Percentiles rank a stretch among this genome's conserved stretches.
Evolutionary conservation across 164 flowering plant genomes (phyloP).

Genomic region (Warburgia ugandensis): DNA sequence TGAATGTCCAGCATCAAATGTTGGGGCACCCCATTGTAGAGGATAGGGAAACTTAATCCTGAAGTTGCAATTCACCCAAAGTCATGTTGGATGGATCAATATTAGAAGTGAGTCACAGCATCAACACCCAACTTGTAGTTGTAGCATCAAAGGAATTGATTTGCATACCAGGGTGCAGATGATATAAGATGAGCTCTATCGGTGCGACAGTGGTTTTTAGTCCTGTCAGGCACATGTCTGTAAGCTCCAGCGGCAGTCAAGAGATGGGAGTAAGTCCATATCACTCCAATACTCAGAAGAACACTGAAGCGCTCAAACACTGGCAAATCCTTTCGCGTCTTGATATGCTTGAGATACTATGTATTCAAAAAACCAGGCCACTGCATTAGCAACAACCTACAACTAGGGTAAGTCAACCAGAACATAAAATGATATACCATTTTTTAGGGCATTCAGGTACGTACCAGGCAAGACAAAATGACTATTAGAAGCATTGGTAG

Average conservation of each 20-base stretch:
- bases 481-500: slow-evolving; percentile 80
- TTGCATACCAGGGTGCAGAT: slow-evolving; percentile 35
- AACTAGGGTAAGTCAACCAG: no score
- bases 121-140: background rate
- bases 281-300: slow-evolving; percentile 58
- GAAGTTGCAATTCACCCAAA: slow-evolving; percentile 8
- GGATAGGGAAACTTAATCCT: slow-evolving; percentile 51
- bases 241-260: slow-evolving; percentile 81
- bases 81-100: no score
- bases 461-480: slow-evolving; percentile 74
- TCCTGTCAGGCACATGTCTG: slow-evolving; percentile 13
- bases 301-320: slow-evolving; percentile 85
- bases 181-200: slow-evolving; percentile 36
- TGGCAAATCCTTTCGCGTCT: slow-evolving; percentile 56
- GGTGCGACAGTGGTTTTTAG: slow-evolving; percentile 32
- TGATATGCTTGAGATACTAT: slow-evolving; percentile 90
- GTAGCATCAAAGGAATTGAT: background rate
- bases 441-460: background rate
- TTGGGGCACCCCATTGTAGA: slow-evolving; percentile 52
- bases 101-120: background rate
- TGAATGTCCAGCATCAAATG: slow-evolving; percentile 43
- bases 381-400: no score
- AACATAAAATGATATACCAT: background rate
- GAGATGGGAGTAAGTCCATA: slow-evolving; percentile 79
- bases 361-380: slow-evolving; percentile 20